Evolutionary conservation across 352 stramenopile genomes (phyloP), one percentile per base, ranked within the genome.

Genomic region (Pythium insidiosum): DNA sequence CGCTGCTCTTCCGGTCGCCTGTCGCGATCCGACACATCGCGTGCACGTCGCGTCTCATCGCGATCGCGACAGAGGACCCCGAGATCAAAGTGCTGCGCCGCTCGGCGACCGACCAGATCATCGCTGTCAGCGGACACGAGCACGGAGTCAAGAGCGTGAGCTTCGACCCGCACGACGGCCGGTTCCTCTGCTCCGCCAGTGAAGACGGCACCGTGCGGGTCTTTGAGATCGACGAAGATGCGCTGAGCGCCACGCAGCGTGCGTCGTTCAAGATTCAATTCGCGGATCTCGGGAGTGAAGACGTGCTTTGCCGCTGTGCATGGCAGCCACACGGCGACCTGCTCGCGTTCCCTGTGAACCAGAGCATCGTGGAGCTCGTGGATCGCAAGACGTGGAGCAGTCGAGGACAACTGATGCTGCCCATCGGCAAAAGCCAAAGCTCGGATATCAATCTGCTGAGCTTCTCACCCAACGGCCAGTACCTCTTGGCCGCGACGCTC

Each of bases 381-480:
- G 63, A 74, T 23, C 50, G 55, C 34, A 54, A 60, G 9, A 64
- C 48, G 3, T 93, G 80, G 77, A 49, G 53, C 19, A 73, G 56
- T 16, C 49, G 45, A 9, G 36, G 49, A 1, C 65, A 62, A 31
- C 33, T 93, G 9, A 50, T 73, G 52, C 51, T 93, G 9, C 80
- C 80, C 1, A 63, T 80, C 18, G 67, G 65, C 34, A 71, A 62
- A 21, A 84, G 68, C 33, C 79, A 59, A 13, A 56, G 46, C 36
- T 54, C 77, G 5, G 73, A 89, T 53, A 53, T 90, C 23, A 82
- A 88, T 38, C 64, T 85, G 23, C 18, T 90, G 18, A 65, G 56
- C 11, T 90, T 93, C 50, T 93, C 80, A 7, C 73, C 77, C 0
- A 90, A 93, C 48, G 80, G 80, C n/a, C 49, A 65, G 28, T 88